Base-by-base conservation (phyloP, 352 stramenopile genomes). In the Peronospora tabacina region DNA sequence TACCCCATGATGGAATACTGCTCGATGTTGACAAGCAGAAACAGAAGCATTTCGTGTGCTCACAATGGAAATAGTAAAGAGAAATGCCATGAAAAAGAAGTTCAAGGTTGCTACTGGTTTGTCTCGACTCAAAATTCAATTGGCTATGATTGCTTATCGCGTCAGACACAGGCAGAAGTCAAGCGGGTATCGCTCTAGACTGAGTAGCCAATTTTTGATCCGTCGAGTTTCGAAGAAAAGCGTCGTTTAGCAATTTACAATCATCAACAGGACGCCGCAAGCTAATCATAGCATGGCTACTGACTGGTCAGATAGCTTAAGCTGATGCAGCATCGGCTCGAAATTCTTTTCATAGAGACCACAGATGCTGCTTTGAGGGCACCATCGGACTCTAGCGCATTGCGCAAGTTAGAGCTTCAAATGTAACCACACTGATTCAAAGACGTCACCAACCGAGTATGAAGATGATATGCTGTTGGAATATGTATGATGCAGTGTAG, bases 1-100 rank as follows among this genome's bases (percentile, higher is more conserved):
- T 44, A 68, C 71, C n/a, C 55, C 2, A 62, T 65, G 49, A 49
- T 55, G 5, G 64, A 42, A 52, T 30, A 10, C n/a, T 9, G 10
- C 22, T 17, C 7, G 10, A 3, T 32, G 28, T 32, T 32, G 28
- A 34, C 24, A 12, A 20, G 10, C 12, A 36, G 12, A n/a, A 36
- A 36, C 10, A 36, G 7, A 6, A 20, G 33, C 33, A 38, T 38
- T 38, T 38, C n/a, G 11, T 34, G 22, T 24, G 11, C 20, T 5
- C 13, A 35, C n/a, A 30, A 15, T 38, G 44, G 22, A 45, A 17
- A 28, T 29, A 52, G 44, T 52, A 35, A 52, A 52, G 13, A 30
- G 45, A 6, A 42, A n/a, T 34, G 20, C 13, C 7, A 42, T 12
- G 11, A 40, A 22, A 13, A 24, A 3, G 16, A 8, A 34, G 5